Conservation (phyloP, 305 asterid species). For the Plantago coronopus region DNA sequence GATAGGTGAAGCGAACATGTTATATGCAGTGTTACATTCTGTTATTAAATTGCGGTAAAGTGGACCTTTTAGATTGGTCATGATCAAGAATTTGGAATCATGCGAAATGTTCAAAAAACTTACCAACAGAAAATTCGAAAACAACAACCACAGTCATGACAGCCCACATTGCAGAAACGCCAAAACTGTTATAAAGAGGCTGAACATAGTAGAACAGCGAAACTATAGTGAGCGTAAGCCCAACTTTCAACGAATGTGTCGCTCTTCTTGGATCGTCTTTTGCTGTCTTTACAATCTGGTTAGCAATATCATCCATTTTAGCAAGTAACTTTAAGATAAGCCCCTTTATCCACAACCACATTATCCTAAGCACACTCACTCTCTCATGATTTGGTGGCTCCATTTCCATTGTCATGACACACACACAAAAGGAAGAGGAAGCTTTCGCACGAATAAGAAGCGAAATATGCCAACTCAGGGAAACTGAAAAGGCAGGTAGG, state of each 20-base stretch:
- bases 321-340: constrained; percentile 21
- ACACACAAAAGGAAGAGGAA: neutral
- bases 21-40: neutral
- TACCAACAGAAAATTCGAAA: constrained; percentile 77
- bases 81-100: neutral
- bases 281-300: constrained; percentile 35
- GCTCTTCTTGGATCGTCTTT: constrained; percentile 71
- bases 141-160: constrained; percentile 78
- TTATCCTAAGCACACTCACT: constrained; percentile 19
- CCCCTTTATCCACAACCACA: constrained; percentile 35
- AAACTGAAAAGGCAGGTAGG: constrained; percentile 9
- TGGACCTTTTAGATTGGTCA: neutral
- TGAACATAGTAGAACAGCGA: constrained; percentile 64
- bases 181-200: constrained; percentile 58
- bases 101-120: constrained; percentile 3
- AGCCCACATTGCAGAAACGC: constrained; percentile 80
- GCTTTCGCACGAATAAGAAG: constrained; percentile 14
- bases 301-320: constrained; percentile 28
- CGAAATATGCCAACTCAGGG: neutral
- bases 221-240: constrained; percentile 56
- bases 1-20: constrained; percentile 4
- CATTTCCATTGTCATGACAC: constrained; percentile 32
- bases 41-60: neutral
- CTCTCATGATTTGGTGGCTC: constrained; percentile 28
- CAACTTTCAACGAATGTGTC: constrained; percentile 71